These are phyloP conservation scores for Protomyces inouyei DNA, from an alignment of 1,139 yeast genomes.

Conservation along the genomic window DNA sequence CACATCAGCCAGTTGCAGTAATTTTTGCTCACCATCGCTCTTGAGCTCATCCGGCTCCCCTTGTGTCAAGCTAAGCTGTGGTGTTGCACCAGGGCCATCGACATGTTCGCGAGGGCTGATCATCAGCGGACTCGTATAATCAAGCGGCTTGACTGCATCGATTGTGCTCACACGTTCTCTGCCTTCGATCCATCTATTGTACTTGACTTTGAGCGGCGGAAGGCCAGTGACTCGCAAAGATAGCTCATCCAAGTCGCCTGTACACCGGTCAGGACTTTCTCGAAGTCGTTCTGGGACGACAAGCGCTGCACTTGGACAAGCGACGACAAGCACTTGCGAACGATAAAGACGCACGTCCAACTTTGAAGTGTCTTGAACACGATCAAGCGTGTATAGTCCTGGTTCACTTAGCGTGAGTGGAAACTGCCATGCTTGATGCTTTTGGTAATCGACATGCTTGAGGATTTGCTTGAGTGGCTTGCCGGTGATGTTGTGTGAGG, in stretches of 20 bases:
- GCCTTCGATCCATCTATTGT: conserved; percentile 55
- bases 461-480: conserved; percentile 49
- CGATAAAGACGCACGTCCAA: conserved; percentile 60
- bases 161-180: conserved; percentile 37
- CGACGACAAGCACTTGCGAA: conserved; percentile 61
- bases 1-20: conserved; percentile 8
- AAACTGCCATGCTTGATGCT: conserved; percentile 38
- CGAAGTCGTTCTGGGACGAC: conserved; percentile 37
- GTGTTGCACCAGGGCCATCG: not conserved
- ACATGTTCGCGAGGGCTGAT: conserved; percentile 2
- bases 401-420: conserved; percentile 53
- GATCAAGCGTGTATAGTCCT: conserved; percentile 66
- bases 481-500: conserved; percentile 53
- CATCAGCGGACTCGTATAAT: conserved; percentile 17
- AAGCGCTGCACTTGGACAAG: conserved; percentile 69
- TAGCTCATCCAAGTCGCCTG: conserved; percentile 56
- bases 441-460: conserved; percentile 37
- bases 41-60: not conserved
- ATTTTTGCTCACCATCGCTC: conserved; percentile 6
- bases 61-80: not conserved
- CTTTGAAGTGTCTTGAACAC: conserved; percentile 62
- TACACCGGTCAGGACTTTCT: conserved; percentile 51
- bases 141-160: conserved; percentile 24
- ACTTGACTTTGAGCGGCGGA: conserved; percentile 64
- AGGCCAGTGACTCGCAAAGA: conserved; percentile 62